Conservation (phyloP, 257 asterid genomes). For the Handroanthus guayacan region DNA sequence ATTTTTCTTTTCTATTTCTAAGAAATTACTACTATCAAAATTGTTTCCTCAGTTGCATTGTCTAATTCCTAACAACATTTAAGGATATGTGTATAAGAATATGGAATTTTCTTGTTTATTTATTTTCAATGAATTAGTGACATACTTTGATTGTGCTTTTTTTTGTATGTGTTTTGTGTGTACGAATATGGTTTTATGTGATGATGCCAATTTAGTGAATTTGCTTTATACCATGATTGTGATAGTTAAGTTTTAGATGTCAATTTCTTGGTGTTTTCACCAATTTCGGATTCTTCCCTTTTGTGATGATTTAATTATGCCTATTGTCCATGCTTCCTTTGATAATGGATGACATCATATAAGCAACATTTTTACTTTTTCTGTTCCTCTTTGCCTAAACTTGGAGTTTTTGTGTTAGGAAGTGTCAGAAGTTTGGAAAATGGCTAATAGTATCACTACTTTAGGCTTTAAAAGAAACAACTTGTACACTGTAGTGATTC, state of each 20-base stretch:
- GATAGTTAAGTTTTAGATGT: conserved; percentile 20
- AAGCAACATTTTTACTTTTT: neutral
- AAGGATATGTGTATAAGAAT: neutral
- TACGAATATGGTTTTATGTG: neutral
- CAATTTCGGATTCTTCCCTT: neutral
- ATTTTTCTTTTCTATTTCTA: too few species aligned
- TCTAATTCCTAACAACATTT: conserved; percentile 13
- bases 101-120: neutral
- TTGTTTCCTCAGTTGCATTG: neutral
- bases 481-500: too few species aligned
- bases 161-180: neutral
- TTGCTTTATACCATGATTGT: conserved; percentile 17
- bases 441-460: neutral
- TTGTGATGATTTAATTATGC: conserved; percentile 1
- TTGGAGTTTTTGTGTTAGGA: neutral
- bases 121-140: neutral
- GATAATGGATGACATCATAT: neutral
- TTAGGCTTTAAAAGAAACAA: neutral
- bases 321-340: neutral
- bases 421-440: neutral
- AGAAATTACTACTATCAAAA: too few species aligned
- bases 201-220: neutral
- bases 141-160: neutral
- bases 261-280: neutral
- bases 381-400: too few species aligned